Percentiles rank a stretch among this genome's conserved stretches.
These are phyloP conservation scores for Monilinia fructicola DNA, from an alignment of 2,329 filamentous ascomycete species.

Conservation along the genomic window DNA sequence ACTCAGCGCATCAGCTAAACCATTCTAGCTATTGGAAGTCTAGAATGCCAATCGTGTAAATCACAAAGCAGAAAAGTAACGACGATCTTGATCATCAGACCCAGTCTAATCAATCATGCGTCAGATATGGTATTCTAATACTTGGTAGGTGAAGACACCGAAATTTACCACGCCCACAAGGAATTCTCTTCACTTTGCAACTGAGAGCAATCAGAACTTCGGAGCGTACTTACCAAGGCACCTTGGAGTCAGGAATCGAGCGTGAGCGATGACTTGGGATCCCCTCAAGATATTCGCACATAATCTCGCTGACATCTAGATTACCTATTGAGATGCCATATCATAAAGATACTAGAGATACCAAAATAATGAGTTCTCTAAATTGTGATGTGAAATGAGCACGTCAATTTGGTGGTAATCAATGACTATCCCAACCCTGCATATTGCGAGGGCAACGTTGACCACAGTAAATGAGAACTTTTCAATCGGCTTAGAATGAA, in stretches of 20 bases:
- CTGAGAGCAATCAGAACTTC: not conserved
- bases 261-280: not conserved
- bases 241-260: not conserved
- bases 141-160: not conserved
- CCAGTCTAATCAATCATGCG: not conserved
- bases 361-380: not conserved
- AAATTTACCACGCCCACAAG: not conserved
- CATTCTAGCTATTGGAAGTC: not conserved
- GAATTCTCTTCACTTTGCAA: not conserved
- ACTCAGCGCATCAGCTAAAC: not conserved
- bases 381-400: not conserved
- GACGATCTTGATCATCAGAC: not conserved
- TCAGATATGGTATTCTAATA: not conserved
- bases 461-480: not conserved
- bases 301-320: not conserved
- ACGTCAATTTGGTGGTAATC: too few relatives aligned
- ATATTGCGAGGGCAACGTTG: not conserved
- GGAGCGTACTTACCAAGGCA: not conserved
- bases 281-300: not conserved
- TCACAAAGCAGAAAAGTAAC: not conserved
- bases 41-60: not conserved
- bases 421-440: too few relatives aligned
- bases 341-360: not conserved
- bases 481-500: not conserved
- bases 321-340: not conserved